Base-by-base conservation (phyloP, 1,284 basidiomycete genomes). In the Leucoagaricus sp. region DNA sequence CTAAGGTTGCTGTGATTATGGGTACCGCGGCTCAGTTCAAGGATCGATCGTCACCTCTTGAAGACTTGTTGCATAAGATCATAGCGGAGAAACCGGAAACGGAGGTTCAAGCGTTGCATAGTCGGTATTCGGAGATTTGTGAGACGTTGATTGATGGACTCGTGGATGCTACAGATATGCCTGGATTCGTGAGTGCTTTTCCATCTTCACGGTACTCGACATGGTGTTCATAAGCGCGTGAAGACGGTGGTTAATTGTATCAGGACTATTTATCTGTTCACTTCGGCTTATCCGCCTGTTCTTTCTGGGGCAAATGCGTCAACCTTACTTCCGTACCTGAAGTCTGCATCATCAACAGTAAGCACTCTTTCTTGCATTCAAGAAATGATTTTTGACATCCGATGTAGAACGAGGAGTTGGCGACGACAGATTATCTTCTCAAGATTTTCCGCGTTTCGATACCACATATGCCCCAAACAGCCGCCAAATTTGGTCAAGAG, bases 391-490 rank as follows among this genome's bases (percentile, higher is more conserved):
- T 33, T 45, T 36, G 33, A 38, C 19, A 10, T 17, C 34, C 25
- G 33, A 46, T 34, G 1, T 63, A 96, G 94, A 51, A 77, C 1
- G 94, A 98, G 55, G 95, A 98, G 61, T 83, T 93, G 61, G 75
- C 81, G 0, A 88, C 88, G 1, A 87, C 88, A 1, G 93, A 96
- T 68, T 90, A 92, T 65, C 72, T 98, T 1, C 80, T 98, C 26
- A 89, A 89, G 61, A 93, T 97, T 48, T 98, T 97, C 75, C 82
- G 89, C 44, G 82, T 83, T 13, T 90, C 89, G 7, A 86, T 98
- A 44, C 93, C 93, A 0, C 80, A 87, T 61, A 89, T 98, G 86
- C 92, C 94, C 0, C 91, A 89, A 71, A 93, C 94, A 0, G 84
- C 91, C 0, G 81, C 85, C 1, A 94, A 89, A 57, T 95, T 98